Evolutionary conservation across 352 stramenopile species (phyloP), one percentile per base, ranked within the genome.

Genomic region (Phytophthora cajani): DNA sequence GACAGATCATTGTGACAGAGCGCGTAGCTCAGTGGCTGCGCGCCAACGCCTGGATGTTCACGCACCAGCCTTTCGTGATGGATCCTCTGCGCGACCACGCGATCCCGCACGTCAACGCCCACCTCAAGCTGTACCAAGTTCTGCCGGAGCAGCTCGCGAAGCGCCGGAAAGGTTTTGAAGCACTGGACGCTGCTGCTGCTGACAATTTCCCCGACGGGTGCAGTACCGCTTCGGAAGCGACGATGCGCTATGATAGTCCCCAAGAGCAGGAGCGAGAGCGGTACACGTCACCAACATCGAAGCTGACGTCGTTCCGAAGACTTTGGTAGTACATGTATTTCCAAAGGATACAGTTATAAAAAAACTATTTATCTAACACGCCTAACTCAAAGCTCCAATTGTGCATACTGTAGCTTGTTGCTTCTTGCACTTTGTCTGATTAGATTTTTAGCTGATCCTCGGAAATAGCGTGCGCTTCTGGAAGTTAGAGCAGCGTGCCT

Each of bases 51-150:
- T 84, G 73, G 38, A 52, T 74, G 5, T 69, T 84, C 46, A 67
- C 65, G 5, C 38, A 69, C 11, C 72, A 58, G 46, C 67, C 80
- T 11, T 67, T 75, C 42, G 51, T 62, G 8, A 33, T 84, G 23
- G 65, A 87, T 14, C 75, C 60, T 16, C 50, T 87, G 17, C 65
- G 71, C 7, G 62, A 72, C 27, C 71, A 84, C 57, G 69, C 50
- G 16, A 78, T 88, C 5, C 75, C 75, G 36, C 78, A 84, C 33
- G 65, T 88, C 14, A 75, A 80, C 53, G 67, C 64, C 0, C 67
- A 80, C 32, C 57, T 88, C 2, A 74, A 88, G 32, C 44, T 88
- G 12, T 85, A 75, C 57, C 81, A 88, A 61, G 23, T 88, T 21
- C 51, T 79, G 11, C 78, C 78, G 3, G 65, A 75, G 27, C 62